Percentiles rank a stretch among this genome's conserved stretches.
These are phyloP conservation scores for Penicillium sp. DNA, from an alignment of 2,329 filamentous ascomycete genomes.

Conservation along the genomic window DNA sequence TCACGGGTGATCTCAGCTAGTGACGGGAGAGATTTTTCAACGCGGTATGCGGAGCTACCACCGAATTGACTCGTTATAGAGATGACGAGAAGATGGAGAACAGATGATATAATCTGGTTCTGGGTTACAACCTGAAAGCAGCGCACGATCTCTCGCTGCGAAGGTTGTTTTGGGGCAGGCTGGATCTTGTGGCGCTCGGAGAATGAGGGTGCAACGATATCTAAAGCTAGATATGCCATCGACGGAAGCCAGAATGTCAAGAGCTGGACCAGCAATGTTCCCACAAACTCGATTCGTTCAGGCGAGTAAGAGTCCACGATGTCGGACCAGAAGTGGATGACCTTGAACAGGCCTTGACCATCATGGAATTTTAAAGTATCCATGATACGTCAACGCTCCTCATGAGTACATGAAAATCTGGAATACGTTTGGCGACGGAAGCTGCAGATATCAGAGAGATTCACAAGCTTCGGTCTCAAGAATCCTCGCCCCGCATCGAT, in stretches of 20 bases:
- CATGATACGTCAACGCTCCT: no score
- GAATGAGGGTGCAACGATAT: constrained; percentile 44
- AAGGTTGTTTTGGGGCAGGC: constrained; percentile 48
- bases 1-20: constrained; percentile 37
- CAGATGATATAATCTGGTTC: constrained; percentile 45
- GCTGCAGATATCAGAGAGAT: no score
- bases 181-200: constrained; percentile 52
- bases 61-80: constrained; percentile 11
- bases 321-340: constrained; percentile 10
- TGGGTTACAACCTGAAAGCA: constrained; percentile 44
- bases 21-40: constrained; percentile 38
- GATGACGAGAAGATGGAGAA: constrained; percentile 28
- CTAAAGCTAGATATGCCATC: constrained; percentile 41
- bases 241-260: constrained; percentile 27
- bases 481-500: constrained; percentile 11
- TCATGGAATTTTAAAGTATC: not conserved
- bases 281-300: constrained; percentile 25
- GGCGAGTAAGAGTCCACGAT: constrained; percentile 18
- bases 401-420: not conserved
- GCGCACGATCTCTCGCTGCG: constrained; percentile 40
- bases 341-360: constrained; percentile 6
- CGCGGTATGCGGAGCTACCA: constrained; percentile 31
- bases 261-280: constrained; percentile 23
- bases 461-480: constrained; percentile 7
- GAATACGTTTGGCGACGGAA: no score